Percentiles rank a stretch among this genome's conserved stretches.
Conservation (phyloP, 192 early-diverging fungal species). For the Piromyces finnis region DNA sequence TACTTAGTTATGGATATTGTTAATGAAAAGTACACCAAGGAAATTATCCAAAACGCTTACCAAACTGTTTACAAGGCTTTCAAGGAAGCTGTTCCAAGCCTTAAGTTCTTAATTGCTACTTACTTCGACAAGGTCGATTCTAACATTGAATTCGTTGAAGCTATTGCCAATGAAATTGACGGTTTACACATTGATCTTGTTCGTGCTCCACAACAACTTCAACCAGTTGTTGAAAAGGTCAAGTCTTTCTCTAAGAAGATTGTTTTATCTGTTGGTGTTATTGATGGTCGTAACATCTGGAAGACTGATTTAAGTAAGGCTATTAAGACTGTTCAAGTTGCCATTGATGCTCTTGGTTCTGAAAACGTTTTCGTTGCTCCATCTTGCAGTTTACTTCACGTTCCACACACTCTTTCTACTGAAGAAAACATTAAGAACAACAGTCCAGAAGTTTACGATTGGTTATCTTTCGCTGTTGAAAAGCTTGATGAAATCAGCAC, state of each 20-base stretch:
- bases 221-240: conserved; percentile 41
- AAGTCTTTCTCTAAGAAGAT: conserved; percentile 16
- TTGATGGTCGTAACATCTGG: conserved; percentile 98
- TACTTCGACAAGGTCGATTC: conserved; percentile 78
- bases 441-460: conserved; percentile 66
- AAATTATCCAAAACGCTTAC: conserved; percentile 24
- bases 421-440: conserved; percentile 49
- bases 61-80: conserved; percentile 44
- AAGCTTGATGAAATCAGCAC: neutral
- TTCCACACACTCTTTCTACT: conserved; percentile 67
- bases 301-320: conserved; percentile 67
- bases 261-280: conserved; percentile 77
- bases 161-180: conserved; percentile 44
- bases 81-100: conserved; percentile 15
- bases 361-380: conserved; percentile 67
- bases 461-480: conserved; percentile 30
- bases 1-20: conserved; percentile 45
- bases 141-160: conserved; percentile 32
- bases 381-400: conserved; percentile 83
- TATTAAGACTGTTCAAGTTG: conserved; percentile 42
- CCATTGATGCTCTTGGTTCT: conserved; percentile 44
- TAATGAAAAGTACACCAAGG: conserved; percentile 1
- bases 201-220: conserved; percentile 59
- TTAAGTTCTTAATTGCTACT: conserved; percentile 69
- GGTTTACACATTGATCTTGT: conserved; percentile 86